Conservation (phyloP, 169 alveolate genomes). For the Cryptosporidium canis region DNA sequence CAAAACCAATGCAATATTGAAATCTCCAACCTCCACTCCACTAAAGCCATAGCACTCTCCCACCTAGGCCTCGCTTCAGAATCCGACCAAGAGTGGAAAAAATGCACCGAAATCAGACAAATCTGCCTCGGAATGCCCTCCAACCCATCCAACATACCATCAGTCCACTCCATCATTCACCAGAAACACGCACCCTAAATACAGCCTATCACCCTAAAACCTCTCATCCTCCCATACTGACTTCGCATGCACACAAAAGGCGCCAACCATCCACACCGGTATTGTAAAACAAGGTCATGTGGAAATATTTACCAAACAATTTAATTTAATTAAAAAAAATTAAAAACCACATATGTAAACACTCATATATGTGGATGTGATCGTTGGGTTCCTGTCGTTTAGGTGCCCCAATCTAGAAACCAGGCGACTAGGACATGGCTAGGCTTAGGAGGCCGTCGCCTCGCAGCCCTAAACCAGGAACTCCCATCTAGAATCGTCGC, state of each 20-base stretch:
- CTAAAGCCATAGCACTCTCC: conserved; percentile 46
- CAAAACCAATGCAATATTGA: conserved; percentile 5
- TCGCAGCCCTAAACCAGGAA: too few relatives aligned
- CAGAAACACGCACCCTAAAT: too few relatives aligned
- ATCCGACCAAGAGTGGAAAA: conserved; percentile 4
- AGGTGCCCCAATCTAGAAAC: too few relatives aligned
- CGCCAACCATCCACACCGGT: not conserved
- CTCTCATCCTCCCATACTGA: too few relatives aligned
- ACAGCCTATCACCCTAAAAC: too few relatives aligned
- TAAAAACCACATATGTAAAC: too few relatives aligned
- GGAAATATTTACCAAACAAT: not conserved
- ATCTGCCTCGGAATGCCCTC: conserved; percentile 1
- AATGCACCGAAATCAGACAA: not conserved
- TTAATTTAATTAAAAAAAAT: not conserved
- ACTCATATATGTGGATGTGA: too few relatives aligned
- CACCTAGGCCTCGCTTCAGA: conserved; percentile 11
- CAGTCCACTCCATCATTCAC: not conserved
- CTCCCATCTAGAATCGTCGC: too few relatives aligned
- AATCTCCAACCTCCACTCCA: conserved; percentile 34
- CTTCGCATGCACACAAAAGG: not conserved
- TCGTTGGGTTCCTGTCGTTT: too few relatives aligned
- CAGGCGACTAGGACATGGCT: too few relatives aligned
- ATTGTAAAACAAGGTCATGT: not conserved
- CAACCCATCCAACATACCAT: not conserved
- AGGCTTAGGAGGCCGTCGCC: too few relatives aligned